A percentile compares a stretch with the other conserved stretches of the same genome.
Evolutionary conservation across 176 grass and related monocot genomes (phyloP).

Genomic region (Triticum urartu): DNA sequence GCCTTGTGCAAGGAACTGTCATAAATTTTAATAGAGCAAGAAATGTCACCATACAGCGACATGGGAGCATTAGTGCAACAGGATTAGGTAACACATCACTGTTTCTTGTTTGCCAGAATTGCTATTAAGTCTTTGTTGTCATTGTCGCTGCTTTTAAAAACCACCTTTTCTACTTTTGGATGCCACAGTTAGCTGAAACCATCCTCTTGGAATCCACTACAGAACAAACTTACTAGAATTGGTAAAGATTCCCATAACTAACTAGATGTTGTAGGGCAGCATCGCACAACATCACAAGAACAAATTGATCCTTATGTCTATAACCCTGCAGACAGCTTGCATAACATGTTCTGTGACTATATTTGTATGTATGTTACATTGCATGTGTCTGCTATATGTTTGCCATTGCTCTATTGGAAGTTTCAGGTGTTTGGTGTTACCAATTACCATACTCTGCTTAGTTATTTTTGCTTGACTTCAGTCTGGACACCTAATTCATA

Average conservation of each 20-base stretch:
- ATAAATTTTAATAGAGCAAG: slow-evolving; percentile 89
- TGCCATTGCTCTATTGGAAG: not conserved
- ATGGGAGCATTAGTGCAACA: slow-evolving; percentile 81
- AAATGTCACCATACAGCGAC: slow-evolving; percentile 64
- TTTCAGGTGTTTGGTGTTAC: not conserved
- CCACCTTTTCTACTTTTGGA: not conserved
- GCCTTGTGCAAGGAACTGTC: slow-evolving; percentile 93
- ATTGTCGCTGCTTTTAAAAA: slow-evolving; percentile 11
- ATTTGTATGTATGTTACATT: slow-evolving; percentile 3
- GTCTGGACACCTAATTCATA: no score
- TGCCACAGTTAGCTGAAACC: slow-evolving; percentile 18
- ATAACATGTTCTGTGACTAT: not conserved
- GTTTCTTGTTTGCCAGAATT: slow-evolving; percentile 18
- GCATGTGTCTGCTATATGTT: not conserved
- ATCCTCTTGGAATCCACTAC: slow-evolving; percentile 5
- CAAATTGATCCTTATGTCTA: not conserved
- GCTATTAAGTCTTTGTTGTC: not conserved
- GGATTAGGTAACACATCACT: slow-evolving; percentile 62
- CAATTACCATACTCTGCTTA: no score
- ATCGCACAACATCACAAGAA: not conserved
- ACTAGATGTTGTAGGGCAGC: not conserved
- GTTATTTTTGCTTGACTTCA: no score
- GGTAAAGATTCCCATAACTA: not conserved
- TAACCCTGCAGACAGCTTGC: not conserved
- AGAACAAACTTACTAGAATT: slow-evolving; percentile 3